phyloP scores from a whole-genome alignment of 495 filamentous ascomycete genomes.

The Aspergillus ellipticus region DNA sequence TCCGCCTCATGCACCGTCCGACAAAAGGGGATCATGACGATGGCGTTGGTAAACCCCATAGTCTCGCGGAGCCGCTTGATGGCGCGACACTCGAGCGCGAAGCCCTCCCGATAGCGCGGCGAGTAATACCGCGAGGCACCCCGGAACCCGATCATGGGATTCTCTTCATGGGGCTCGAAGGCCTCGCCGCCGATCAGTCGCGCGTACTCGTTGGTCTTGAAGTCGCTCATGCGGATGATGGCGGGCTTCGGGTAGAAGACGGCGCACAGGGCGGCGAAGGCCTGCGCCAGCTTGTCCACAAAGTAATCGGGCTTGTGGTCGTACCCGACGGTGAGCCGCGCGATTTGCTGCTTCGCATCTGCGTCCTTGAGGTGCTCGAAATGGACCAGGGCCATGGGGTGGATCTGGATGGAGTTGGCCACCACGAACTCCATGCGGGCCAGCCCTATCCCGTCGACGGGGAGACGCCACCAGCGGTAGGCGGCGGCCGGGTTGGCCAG shows the following conservation, averaged over 20 bases:
- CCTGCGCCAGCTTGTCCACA: constrained; percentile 32
- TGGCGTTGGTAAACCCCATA: constrained; percentile 33
- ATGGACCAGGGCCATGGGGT: constrained; percentile 33
- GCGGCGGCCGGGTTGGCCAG: constrained; percentile 31
- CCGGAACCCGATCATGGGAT: constrained; percentile 38
- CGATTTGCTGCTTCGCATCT: constrained; percentile 24
- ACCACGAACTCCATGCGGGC: constrained; percentile 23
- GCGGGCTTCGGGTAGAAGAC: constrained; percentile 28
- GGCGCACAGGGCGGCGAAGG: constrained; percentile 33
- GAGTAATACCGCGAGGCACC: constrained; percentile 38
- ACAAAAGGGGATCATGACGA: constrained; percentile 39
- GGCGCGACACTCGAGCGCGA: constrained; percentile 35
- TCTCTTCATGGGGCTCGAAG: constrained; percentile 34
- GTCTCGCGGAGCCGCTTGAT: constrained; percentile 32
- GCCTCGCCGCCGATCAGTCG: constrained; percentile 32
- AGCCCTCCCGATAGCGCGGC: constrained; percentile 32
- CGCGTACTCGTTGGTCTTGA: constrained; percentile 41
- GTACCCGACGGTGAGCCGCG: constrained; percentile 26
- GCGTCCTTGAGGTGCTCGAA: constrained; percentile 25
- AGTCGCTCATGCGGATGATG: constrained; percentile 37
- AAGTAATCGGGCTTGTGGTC: constrained; percentile 32
- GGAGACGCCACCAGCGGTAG: constrained; percentile 26
- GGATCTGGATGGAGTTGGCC: constrained; percentile 15
- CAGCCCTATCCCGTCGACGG: constrained; percentile 16
- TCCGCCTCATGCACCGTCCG: constrained; percentile 30